Base-by-base conservation (phyloP, 1,139 yeast species). In the Candida freyschussii region DNA sequence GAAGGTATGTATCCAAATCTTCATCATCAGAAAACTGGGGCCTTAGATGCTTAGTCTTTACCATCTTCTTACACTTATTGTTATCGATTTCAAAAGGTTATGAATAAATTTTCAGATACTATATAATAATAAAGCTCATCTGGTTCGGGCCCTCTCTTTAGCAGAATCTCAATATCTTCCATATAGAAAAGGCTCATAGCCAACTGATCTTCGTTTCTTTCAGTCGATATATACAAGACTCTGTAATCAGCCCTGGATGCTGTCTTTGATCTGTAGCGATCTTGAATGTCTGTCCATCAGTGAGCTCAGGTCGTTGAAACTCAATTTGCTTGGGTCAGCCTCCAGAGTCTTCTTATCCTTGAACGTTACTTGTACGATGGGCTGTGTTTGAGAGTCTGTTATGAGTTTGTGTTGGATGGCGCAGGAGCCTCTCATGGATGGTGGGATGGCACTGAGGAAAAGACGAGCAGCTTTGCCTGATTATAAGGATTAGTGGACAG, bases 391-490 rank as follows among this genome's bases (percentile, higher is more conserved):
- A 9, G 39, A 37, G 13, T 57, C 54, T 5, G 69, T 61, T 32
- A 81, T 62, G 14, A 80, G 67, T 47, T 78, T 77, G 44, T 68
- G 68, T 38, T 75, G 75, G 11, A 71, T 65, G 13, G 65, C 54
- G 7, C 81, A 75, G 12, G 65, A 53, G 25, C 67, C 62, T 48
- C 73, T 76, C 50, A 78, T 63, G 11, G 74, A 62, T 7, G 82
- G 84, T 14, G 97, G 96, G 37, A 89, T 72, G 36, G 86, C 72
- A 13, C 94, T 72, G 33, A 89, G 71, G 51, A 89, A 80, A 13
- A 84, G 64, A 49, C 97, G 75, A 3, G 95, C 89, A 7, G 85
- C 68, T 57, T 79, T 82, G 25, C 91, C 94, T 54, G 40, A 11
- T 3, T 3, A 2, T 16, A 8, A 17, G 7, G 22, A 27, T 30